Evolutionary conservation across 169 alveolate species (phyloP), one percentile per base, ranked within the genome.

Genomic region (Plasmodium gonderi): DNA sequence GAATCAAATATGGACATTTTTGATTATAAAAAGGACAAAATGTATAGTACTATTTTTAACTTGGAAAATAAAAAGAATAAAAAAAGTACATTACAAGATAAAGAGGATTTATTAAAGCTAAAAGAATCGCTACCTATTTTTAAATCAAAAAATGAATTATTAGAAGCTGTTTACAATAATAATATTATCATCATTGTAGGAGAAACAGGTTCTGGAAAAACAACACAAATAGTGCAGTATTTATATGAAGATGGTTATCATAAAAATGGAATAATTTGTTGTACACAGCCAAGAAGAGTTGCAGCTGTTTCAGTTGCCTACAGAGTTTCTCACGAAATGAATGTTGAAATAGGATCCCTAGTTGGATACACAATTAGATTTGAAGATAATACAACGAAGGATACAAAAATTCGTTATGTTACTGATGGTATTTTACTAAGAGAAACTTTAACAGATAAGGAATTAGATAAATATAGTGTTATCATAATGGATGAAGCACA

Each of bases 401-500:
- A 95, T 9, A 99, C 99, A n/a, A 94, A 95, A 69, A 98, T 99
- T 64, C 99, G 99, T 96, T 99, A 99, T 96, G 99, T 99, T 99
- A 99, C 99, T 14, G 99, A 99, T 92, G 99, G 99, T 45, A 99
- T 99, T 64, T 95, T 99, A 64, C 97, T 99, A 93, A 97, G 99
- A 77, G 99, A 99, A 95, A 96, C 99, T 29, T 95, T 99, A 67
- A 98, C 97, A 92, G 99, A 99, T 96, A 97, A 99, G 33, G 99
- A 99, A 91, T 96, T 99, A 45, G 99, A 99, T 78, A 93, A 97
- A 69, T 99, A 99, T 95, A 95, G 99, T 76, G 99, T 98, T 74
- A 97, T 99, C 67, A 98, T 99, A 82, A 99, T 99, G 99, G 99
- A 99, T 96, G 99, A 99, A 81, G 99, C 99, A 29, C 99, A 99